phyloP scores from a whole-genome alignment of 2,329 filamentous ascomycete species.

The Amauroascus verrucosus region DNA sequence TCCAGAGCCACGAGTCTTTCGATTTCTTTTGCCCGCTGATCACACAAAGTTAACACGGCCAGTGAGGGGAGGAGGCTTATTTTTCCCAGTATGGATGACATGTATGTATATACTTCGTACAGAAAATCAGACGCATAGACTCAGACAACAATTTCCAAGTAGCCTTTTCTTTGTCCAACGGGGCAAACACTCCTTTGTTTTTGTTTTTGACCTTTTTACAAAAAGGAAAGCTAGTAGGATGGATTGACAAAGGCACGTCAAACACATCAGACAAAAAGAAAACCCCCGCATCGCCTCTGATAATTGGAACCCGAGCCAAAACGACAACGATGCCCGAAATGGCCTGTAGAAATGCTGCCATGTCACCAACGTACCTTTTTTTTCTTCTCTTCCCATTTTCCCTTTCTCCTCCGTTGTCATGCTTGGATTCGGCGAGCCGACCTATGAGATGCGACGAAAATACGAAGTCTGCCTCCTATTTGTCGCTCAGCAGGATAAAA shows the following conservation, averaged over 20 bases:
- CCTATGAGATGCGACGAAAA: slow-evolving; percentile 1
- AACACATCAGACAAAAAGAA: background rate
- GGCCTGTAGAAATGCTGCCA: slow-evolving; percentile 3
- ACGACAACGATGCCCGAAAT: background rate
- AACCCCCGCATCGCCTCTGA: no score
- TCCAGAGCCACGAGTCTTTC: slow-evolving; percentile 3
- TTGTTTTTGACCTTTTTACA: no score
- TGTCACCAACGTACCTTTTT: slow-evolving; percentile 3
- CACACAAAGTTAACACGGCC: background rate
- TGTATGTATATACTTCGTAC: no score
- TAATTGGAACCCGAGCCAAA: slow-evolving; percentile 7
- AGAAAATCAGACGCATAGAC: no score
- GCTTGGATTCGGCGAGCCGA: background rate
- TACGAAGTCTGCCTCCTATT: slow-evolving; percentile 5
- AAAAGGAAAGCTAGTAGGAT: no score
- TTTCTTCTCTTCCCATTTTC: background rate
- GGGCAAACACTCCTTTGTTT: background rate
- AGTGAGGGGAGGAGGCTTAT: background rate
- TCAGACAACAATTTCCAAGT: no score
- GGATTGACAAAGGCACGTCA: background rate
- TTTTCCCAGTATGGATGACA: no score
- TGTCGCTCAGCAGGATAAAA: background rate
- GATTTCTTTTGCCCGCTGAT: background rate
- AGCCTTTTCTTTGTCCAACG: no score
- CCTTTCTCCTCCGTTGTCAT: background rate